Conservation (phyloP, 176 grass and related monocot genomes). For the Puya raimondii region DNA sequence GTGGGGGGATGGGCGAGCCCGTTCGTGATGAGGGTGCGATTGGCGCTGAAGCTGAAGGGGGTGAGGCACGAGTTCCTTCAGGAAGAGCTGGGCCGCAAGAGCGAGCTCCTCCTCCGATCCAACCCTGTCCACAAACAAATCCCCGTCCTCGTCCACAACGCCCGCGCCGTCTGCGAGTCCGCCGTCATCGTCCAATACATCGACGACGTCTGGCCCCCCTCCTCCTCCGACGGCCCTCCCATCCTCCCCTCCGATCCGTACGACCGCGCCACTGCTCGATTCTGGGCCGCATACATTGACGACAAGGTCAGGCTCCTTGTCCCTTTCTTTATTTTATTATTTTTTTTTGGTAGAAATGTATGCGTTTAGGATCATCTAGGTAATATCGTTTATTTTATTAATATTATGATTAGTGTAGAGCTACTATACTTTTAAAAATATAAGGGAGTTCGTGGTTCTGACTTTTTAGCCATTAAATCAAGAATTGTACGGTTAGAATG, state of each 20-base stretch:
- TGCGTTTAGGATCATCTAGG: too few relatives aligned
- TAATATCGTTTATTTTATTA: too few relatives aligned
- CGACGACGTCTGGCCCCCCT: constrained; percentile 12
- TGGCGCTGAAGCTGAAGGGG: constrained; percentile 18
- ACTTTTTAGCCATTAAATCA: too few relatives aligned
- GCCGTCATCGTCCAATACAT: constrained; percentile 19
- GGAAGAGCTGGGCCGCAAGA: constrained; percentile 6
- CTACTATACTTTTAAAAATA: too few relatives aligned
- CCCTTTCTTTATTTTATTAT: too few relatives aligned
- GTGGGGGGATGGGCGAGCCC: constrained; percentile 15
- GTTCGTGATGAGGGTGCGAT: constrained; percentile 3
- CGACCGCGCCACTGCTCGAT: constrained; percentile 34
- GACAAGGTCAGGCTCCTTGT: not conserved
- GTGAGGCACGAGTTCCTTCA: constrained; percentile 9
- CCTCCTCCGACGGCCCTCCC: not conserved
- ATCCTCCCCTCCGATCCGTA: constrained; percentile 19
- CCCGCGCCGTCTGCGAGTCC: constrained; percentile 16
- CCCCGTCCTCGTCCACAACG: constrained; percentile 14
- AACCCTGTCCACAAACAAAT: constrained; percentile 12
- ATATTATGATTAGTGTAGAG: too few relatives aligned
- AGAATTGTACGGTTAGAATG: too few relatives aligned
- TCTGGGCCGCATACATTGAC: constrained; percentile 39
- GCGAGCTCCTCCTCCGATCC: constrained; percentile 22
- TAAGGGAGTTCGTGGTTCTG: too few relatives aligned
- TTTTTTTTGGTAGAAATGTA: too few relatives aligned